Evolutionary conservation across 345 rosid genomes (phyloP), one percentile per base, ranked within the genome.

Genomic region (Arabidopsis thaliana): DNA sequence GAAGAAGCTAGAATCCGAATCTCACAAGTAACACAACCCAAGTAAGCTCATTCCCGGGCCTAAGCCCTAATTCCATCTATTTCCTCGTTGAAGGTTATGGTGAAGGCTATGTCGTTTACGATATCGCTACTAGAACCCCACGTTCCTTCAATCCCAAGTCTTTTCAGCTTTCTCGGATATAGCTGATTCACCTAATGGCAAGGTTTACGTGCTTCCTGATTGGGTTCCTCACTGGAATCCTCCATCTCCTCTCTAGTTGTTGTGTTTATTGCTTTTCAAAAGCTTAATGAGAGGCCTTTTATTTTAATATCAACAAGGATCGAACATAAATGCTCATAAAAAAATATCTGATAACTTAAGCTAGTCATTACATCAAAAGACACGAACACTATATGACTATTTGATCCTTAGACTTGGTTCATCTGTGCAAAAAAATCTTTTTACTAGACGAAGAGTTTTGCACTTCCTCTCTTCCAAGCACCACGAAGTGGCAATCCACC

Each of bases 401-500:
- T 22, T 49, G 34, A 52, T 25, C 33, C 57, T 24, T 25, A 52
- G 33, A 16, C 33, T 24, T 11, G 57, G 33, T 52, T 52, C 57
- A 52, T 28, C 7, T 24, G 11, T 52, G 57, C 57, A 24, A 51
- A 51, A 24, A 51, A 51, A 24, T 11, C 33, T 51, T 51, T 25
- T n/a, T 45, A 55, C 73, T 79, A 83, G 67, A 55, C 61, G 66
- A 86, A 85, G 72, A 91, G 96, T 72, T 85, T 86, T 10, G 83
- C 81, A 38, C 89, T 84, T 34, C 91, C 93, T 3, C 89, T 88
- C 59, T 75, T 65, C 97, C 96, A 93, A 71, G 85, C 91, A 30
- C 93, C 91, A 23, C 84, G 91, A 37, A 80, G 79, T 11, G 89
- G 87, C 68, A 84, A 70, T 64, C 78, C 87, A 38, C 60, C 73